These are phyloP conservation scores for Populus ilicifolia DNA, from an alignment of 345 rosid genomes.

Conservation along the genomic window DNA sequence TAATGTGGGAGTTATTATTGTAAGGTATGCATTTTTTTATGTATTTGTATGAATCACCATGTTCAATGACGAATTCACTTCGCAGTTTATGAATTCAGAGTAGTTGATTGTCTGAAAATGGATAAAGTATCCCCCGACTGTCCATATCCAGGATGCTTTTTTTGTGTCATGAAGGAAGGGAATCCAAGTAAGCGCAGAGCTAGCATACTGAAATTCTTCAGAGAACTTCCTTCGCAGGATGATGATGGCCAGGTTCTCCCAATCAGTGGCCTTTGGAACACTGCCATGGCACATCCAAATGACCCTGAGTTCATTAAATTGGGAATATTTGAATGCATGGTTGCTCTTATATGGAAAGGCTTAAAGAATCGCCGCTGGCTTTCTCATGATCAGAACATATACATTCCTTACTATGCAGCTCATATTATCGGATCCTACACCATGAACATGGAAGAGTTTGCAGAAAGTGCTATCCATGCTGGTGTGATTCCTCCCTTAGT, in stretches of 20 bases:
- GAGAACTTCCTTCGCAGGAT: constrained; percentile 93
- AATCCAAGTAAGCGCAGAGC: constrained; percentile 92
- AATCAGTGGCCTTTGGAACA: constrained; percentile 99
- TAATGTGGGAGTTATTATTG: neutral
- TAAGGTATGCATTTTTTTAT: constrained; percentile 8
- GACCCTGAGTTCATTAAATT: constrained; percentile 95
- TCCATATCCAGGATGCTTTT: constrained; percentile 99
- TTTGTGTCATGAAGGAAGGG: constrained; percentile 99
- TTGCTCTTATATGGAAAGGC: constrained; percentile 94
- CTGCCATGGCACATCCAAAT: constrained; percentile 99
- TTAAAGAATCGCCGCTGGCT: constrained; percentile 92
- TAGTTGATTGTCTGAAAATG: constrained; percentile 34
- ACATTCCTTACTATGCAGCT: constrained; percentile 97
- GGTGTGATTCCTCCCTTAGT: constrained; percentile 83
- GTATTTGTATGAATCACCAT: neutral
- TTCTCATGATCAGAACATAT: constrained; percentile 92
- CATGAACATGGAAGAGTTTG: constrained; percentile 98
- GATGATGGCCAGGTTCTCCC: constrained; percentile 98
- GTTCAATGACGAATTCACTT: neutral
- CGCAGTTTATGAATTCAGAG: constrained; percentile 16
- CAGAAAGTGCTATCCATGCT: constrained; percentile 76
- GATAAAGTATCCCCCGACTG: constrained; percentile 80
- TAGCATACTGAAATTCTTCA: constrained; percentile 81
- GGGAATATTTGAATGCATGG: constrained; percentile 96
- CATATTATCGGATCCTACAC: constrained; percentile 98